Evolutionary conservation across 192 early-diverging fungal species (phyloP).

Genomic region (Gorgonomyces haynaldii): DNA sequence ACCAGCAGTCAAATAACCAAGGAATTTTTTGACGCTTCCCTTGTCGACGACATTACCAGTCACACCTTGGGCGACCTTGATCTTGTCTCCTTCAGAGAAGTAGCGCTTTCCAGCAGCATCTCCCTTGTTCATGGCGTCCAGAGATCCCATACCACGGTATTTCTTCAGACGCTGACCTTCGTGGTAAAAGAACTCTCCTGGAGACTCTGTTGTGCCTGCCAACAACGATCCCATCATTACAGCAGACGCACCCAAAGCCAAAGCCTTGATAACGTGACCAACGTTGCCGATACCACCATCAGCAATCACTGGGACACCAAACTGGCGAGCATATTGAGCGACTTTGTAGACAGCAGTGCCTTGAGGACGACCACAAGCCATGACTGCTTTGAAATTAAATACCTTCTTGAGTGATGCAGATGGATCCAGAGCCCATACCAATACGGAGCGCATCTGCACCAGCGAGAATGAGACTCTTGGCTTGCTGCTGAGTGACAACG

Average conservation of each 20-base stretch:
- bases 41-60: constrained; percentile 95
- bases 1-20: constrained; percentile 84
- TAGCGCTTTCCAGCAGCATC: constrained; percentile 72
- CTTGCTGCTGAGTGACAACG: constrained; percentile 94
- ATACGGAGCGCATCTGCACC: constrained; percentile 92
- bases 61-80: constrained; percentile 99
- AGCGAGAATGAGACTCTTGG: constrained; percentile 75
- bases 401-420: constrained; percentile 98
- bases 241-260: constrained; percentile 85
- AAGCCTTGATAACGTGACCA: constrained; percentile 94
- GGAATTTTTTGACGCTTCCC: constrained; percentile 87
- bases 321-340: constrained; percentile 83
- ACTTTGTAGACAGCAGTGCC: constrained; percentile 94
- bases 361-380: constrained; percentile 97
- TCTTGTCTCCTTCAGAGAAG: constrained; percentile 89
- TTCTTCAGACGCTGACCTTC: constrained; percentile 95
- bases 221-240: constrained; percentile 99
- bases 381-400: constrained; percentile 28
- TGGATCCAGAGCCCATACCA: constrained; percentile 95
- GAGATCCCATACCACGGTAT: constrained; percentile 98
- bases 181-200: constrained; percentile 97
- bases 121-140: constrained; percentile 90
- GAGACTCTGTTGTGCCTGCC: constrained; percentile 90
- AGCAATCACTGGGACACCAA: constrained; percentile 91
- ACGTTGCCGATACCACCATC: constrained; percentile 96